phyloP scores from a whole-genome alignment of 345 rosid genomes.

The Combretum micranthum region DNA sequence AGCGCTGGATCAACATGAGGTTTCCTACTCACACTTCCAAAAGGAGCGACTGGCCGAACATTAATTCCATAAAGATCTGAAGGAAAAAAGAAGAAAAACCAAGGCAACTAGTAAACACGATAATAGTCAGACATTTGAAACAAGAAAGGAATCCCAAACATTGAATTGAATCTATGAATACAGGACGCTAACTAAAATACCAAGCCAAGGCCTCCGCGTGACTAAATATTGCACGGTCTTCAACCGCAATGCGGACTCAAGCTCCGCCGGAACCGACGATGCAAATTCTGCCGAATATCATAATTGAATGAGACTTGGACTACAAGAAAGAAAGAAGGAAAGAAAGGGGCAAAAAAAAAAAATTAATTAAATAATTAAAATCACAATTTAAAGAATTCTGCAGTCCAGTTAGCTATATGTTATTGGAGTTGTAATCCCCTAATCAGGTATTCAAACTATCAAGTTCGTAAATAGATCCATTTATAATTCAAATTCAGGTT shows the following conservation, averaged over 20 bases:
- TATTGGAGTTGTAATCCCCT: too few species aligned
- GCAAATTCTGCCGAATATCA: slow-evolving; percentile 32
- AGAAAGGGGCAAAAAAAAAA: too few species aligned
- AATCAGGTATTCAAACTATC: too few species aligned
- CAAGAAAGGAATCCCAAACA: not conserved
- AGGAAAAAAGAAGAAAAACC: not conserved
- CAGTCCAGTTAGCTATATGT: too few species aligned
- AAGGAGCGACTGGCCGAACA: slow-evolving; percentile 80
- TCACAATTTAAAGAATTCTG: too few species aligned
- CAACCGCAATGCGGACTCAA: slow-evolving; percentile 72
- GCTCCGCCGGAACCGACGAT: slow-evolving; percentile 56
- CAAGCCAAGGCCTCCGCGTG: slow-evolving; percentile 88
- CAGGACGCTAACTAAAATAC: slow-evolving; percentile 27
- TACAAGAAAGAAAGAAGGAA: not conserved
- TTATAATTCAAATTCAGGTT: too few species aligned
- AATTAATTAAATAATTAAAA: too few species aligned
- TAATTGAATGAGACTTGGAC: not conserved
- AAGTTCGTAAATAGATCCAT: too few species aligned
- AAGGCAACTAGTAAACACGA: not conserved
- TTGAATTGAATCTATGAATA: not conserved
- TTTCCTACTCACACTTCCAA: slow-evolving; percentile 62
- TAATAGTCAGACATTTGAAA: not conserved
- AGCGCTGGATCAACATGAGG: slow-evolving; percentile 59
- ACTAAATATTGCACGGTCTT: slow-evolving; percentile 62
- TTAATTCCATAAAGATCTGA: slow-evolving; percentile 87